Evolutionary conservation across 2,329 filamentous ascomycete species (phyloP).

Genomic region (Alternaria longipes): DNA sequence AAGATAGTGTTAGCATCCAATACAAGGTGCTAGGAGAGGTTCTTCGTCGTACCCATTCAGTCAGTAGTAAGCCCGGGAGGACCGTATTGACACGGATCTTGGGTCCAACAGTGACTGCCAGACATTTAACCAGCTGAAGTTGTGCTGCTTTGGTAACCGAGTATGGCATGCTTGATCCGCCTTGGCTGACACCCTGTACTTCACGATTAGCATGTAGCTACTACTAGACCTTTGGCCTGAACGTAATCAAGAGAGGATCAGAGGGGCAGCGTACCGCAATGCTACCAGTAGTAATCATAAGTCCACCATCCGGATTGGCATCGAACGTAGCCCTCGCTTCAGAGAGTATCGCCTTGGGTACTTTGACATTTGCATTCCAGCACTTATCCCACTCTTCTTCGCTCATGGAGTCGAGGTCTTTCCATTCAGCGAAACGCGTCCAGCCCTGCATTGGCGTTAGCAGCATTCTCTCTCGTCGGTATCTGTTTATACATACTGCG

Average conservation of each 20-base stretch:
- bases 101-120: conserved; percentile 68
- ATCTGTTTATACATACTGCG: conserved; percentile 59
- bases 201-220: not conserved
- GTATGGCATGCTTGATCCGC: conserved; percentile 73
- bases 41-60: conserved; percentile 54
- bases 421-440: conserved; percentile 67
- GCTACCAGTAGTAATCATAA: conserved; percentile 70
- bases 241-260: not conserved
- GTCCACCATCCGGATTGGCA: conserved; percentile 69
- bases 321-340: conserved; percentile 68
- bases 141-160: conserved; percentile 80
- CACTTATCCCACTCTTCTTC: conserved; percentile 73
- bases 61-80: conserved; percentile 70
- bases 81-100: conserved; percentile 73
- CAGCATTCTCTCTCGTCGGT: not conserved
- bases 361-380: conserved; percentile 69
- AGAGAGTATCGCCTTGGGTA: conserved; percentile 61
- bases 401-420: conserved; percentile 65
- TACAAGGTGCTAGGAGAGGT: not conserved
- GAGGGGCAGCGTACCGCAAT: conserved; percentile 59
- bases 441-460: conserved; percentile 59
- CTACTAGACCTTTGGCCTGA: not conserved
- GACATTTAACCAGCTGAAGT: conserved; percentile 71
- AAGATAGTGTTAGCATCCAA: not conserved
- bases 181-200: conserved; percentile 57